These are phyloP conservation scores for Suillus subalutaceus DNA, from an alignment of 768 basidiomycete genomes.

Conservation along the genomic window DNA sequence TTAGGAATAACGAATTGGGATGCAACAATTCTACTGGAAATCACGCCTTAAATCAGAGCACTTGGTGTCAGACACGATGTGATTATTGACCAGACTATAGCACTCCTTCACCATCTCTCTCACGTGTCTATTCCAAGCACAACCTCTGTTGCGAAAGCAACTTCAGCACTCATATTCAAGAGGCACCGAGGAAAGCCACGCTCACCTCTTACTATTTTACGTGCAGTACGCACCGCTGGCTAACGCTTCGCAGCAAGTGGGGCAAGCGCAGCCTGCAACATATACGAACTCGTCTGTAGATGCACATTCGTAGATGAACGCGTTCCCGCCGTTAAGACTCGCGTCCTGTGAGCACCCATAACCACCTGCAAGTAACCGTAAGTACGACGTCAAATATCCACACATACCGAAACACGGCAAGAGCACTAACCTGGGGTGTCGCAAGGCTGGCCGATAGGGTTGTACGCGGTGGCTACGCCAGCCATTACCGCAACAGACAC, in stretches of 20 bases:
- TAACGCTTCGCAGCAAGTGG: not conserved
- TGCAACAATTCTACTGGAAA: not conserved
- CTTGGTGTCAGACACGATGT: not conserved
- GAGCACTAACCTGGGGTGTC: not conserved
- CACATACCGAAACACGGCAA: not conserved
- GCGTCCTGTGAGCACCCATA: not conserved
- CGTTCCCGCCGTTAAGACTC: not conserved
- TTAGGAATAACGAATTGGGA: not conserved
- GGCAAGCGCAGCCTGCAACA: not conserved
- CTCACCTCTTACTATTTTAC: not conserved
- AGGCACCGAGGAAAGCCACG: not conserved
- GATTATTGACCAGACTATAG: not conserved
- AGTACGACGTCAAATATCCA: not conserved
- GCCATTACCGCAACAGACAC: slow-evolving; percentile 1
- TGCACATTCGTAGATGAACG: slow-evolving; percentile 3
- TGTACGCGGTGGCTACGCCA: not conserved
- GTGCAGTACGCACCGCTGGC: not conserved
- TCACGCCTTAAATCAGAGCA: not conserved
- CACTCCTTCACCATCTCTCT: not conserved
- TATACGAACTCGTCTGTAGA: not conserved
- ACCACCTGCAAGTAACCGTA: not conserved
- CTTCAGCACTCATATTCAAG: not conserved
- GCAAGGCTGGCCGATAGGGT: slow-evolving; percentile 1
- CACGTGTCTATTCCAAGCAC: not conserved
- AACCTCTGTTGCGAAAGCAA: too few species aligned